Conservation (phyloP, 495 filamentous ascomycete species). For the Talaromyces stipitatus region DNA sequence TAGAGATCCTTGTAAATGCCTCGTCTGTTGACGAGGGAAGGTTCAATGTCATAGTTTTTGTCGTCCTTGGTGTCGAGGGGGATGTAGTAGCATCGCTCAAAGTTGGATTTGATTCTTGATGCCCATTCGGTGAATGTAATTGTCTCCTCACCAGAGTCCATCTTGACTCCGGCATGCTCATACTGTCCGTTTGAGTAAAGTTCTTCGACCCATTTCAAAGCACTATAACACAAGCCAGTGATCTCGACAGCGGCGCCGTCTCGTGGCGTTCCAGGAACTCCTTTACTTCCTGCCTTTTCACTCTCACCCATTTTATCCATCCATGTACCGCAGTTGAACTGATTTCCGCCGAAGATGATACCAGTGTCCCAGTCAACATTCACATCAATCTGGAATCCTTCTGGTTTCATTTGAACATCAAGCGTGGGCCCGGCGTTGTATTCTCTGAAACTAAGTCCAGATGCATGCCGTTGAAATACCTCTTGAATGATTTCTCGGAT, state of each 20-base stretch:
- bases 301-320: conserved; percentile 99
- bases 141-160: conserved; percentile 37
- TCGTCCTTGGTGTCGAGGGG: conserved; percentile 64
- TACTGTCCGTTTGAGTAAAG: conserved; percentile 62
- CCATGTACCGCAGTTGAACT: conserved; percentile 96
- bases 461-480: conserved; percentile 81
- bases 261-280: conserved; percentile 89
- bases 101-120: conserved; percentile 68
- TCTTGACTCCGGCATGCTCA: conserved; percentile 61
- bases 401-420: conserved; percentile 87
- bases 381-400: conserved; percentile 87
- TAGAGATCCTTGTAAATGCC: conserved; percentile 98
- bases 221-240: conserved; percentile 84
- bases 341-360: conserved; percentile 88
- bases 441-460: conserved; percentile 83
- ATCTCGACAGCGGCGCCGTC: conserved; percentile 96
- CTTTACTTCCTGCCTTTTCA: conserved; percentile 81
- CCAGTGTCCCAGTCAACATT: conserved; percentile 90
- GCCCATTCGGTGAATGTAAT: conserved; percentile 81
- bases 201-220: conserved; percentile 66
- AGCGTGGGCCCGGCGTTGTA: conserved; percentile 84
- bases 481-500: conserved; percentile 90
- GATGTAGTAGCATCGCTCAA: conserved; percentile 85
- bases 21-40: conserved; percentile 70
- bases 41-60: conserved; percentile 67